phyloP scores from a whole-genome alignment of 192 early-diverging fungal species.

The Phlyctochytrium bullatum region DNA sequence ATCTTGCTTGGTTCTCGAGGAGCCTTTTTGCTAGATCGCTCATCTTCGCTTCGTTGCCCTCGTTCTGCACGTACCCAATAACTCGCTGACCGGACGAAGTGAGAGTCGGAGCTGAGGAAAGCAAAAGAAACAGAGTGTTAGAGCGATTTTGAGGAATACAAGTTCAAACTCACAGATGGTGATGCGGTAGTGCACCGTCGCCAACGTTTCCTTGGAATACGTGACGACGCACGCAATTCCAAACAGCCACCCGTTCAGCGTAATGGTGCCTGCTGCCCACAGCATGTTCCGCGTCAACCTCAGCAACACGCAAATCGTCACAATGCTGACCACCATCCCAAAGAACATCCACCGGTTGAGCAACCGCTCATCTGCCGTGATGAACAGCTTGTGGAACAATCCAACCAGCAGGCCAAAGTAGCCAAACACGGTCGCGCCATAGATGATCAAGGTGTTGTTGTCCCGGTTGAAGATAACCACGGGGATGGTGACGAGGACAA shows the following conservation, averaged over 20 bases:
- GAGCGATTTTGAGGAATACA: neutral
- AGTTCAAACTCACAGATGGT: constrained; percentile 27
- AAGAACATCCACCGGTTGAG: constrained; percentile 25
- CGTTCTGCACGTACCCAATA: constrained; percentile 19
- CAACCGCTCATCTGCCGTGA: constrained; percentile 22
- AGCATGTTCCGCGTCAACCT: constrained; percentile 18
- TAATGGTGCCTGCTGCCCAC: constrained; percentile 11
- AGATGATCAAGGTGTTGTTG: neutral
- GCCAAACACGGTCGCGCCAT: constrained; percentile 1
- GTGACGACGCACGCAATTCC: constrained; percentile 25
- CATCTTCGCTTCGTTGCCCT: neutral
- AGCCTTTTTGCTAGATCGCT: neutral
- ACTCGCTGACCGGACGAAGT: constrained; percentile 35
- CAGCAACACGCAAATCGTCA: constrained; percentile 8
- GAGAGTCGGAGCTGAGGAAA: constrained; percentile 25
- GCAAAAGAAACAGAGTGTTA: constrained; percentile 18
- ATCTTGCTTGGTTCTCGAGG: neutral
- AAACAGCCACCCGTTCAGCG: constrained; percentile 42
- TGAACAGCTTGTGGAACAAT: constrained; percentile 47
- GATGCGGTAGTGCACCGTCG: constrained; percentile 32
- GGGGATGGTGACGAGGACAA: neutral
- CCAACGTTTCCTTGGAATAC: constrained; percentile 16
- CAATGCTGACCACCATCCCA: constrained; percentile 20
- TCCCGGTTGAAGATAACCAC: constrained; percentile 1
- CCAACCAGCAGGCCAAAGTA: constrained; percentile 19